A percentile compares a stretch with the other conserved stretches of the same genome.
phyloP scores from a whole-genome alignment of 1,139 yeast genomes.

The Hyphopichia pseudoburtonii region DNA sequence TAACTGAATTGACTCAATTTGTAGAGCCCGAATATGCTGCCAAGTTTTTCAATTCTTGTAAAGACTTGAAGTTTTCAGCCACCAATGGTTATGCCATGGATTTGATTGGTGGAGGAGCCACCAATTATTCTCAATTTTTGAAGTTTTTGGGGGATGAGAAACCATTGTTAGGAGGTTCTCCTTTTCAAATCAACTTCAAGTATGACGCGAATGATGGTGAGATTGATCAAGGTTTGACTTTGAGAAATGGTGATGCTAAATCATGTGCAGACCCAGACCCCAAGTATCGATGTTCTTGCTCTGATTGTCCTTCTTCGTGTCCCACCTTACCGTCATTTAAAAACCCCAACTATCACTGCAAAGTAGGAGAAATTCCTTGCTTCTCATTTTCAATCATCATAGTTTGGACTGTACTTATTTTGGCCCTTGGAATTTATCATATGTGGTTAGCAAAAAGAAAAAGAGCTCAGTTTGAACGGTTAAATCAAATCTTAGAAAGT shows the following conservation, averaged over 20 bases:
- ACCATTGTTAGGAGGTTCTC: conserved; percentile 91
- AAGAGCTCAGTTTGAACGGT: conserved; percentile 6
- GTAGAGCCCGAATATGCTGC: conserved; percentile 62
- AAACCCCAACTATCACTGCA: conserved; percentile 41
- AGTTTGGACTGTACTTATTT: conserved; percentile 42
- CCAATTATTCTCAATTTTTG: conserved; percentile 65
- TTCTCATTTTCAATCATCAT: conserved; percentile 63
- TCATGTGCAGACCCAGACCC: conserved; percentile 54
- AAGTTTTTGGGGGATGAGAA: conserved; percentile 93
- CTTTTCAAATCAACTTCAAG: conserved; percentile 83
- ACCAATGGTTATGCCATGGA: conserved; percentile 98
- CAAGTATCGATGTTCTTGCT: conserved; percentile 80
- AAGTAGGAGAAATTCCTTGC: conserved; percentile 67
- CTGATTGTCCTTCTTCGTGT: conserved; percentile 83
- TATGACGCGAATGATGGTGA: conserved; percentile 36
- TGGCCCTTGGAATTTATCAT: conserved; percentile 40
- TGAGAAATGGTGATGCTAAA: conserved; percentile 35
- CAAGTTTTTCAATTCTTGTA: conserved; percentile 77
- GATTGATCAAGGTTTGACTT: conserved; percentile 19
- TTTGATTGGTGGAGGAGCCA: conserved; percentile 94
- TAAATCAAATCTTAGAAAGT: conserved; percentile 11
- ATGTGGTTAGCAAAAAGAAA: conserved; percentile 25
- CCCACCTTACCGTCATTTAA: conserved; percentile 58
- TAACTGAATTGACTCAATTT: conserved; percentile 67
- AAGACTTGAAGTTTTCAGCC: conserved; percentile 86